These are phyloP conservation scores for Piromyces sp. DNA, from an alignment of 192 early-diverging fungal species.

Conservation along the genomic window DNA sequence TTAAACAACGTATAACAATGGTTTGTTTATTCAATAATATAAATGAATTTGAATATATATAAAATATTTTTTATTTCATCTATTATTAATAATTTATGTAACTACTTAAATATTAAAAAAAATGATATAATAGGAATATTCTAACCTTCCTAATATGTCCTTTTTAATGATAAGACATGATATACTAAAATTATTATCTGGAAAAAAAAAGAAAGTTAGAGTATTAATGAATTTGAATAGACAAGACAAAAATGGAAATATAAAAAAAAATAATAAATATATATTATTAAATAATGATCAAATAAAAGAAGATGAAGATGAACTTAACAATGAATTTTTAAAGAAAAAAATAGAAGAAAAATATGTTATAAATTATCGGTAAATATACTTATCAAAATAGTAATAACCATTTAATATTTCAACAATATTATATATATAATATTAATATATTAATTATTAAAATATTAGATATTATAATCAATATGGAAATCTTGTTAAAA, in stretches of 20 bases:
- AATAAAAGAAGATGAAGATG: not conserved
- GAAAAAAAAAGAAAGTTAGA: not conserved
- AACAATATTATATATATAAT: too few relatives aligned
- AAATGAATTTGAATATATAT: too few relatives aligned
- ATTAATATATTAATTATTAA: too few relatives aligned
- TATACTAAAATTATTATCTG: not conserved
- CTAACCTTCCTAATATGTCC: not conserved
- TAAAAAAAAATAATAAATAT: not conserved
- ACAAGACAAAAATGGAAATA: not conserved
- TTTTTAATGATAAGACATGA: not conserved
- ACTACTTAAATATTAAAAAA: too few relatives aligned
- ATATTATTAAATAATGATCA: not conserved
- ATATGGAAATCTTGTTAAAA: not conserved
- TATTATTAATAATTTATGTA: too few relatives aligned
- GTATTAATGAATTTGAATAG: not conserved
- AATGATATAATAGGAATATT: not conserved
- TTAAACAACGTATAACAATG: not conserved
- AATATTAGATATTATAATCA: not conserved
- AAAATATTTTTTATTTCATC: too few relatives aligned
- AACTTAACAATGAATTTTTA: not conserved
- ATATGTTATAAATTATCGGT: not conserved
- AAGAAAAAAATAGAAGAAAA: not conserved
- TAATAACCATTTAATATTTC: too few relatives aligned
- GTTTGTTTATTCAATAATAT: not conserved
- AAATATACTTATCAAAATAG: too few relatives aligned